Base-by-base conservation (phyloP, 2,329 filamentous ascomycete genomes). In the Botrytis fabae region DNA sequence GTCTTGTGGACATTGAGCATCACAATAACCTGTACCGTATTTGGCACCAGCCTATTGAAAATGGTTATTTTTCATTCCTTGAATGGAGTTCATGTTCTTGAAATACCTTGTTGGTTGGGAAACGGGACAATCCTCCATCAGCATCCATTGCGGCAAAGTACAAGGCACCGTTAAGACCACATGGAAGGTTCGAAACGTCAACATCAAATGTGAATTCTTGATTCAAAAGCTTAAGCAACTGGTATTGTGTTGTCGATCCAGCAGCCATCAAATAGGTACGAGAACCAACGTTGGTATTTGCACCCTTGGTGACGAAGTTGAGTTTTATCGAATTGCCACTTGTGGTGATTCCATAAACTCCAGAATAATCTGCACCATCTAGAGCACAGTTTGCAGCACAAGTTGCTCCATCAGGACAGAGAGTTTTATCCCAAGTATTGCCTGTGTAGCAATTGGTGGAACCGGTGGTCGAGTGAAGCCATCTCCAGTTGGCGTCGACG, bases 151-250 rank as follows among this genome's bases (percentile, higher is more conserved):
- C 83, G 35, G 87, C 83, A 70, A 92, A 86, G 83, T 93, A 93
- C 57, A 93, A 83, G 63, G 91, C 91, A 73, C 91, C 91, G 82
- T 94, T 93, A 74, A 93, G 83, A 76, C 91, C 91, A 79, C 92
- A 93, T 75, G 88, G 87, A 44, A 92, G 84, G 77, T 87, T 87
- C 60, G 90, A 92, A 60, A 92, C 88, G 80, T 93, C 91, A 57
- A 93, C 91, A 73, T 92, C 90, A 75, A 93, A 92, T 73, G 90
- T 90, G 83, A 93, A 90, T 81, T 93, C 91, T 80, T 91, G 87
- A 82, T 87, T 88, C 73, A 89, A 84, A 74, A 92, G 85, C 75
- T 89, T 85, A 82, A 93, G 89, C 81, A 88, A 86, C 83, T 92
- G 84, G 82, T 93, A 93, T 73, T 86, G 87, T 75, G 84, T 85